These are phyloP conservation scores for Tylopilus plumbeoviolaceoides DNA, from an alignment of 768 basidiomycete genomes.

Conservation along the genomic window DNA sequence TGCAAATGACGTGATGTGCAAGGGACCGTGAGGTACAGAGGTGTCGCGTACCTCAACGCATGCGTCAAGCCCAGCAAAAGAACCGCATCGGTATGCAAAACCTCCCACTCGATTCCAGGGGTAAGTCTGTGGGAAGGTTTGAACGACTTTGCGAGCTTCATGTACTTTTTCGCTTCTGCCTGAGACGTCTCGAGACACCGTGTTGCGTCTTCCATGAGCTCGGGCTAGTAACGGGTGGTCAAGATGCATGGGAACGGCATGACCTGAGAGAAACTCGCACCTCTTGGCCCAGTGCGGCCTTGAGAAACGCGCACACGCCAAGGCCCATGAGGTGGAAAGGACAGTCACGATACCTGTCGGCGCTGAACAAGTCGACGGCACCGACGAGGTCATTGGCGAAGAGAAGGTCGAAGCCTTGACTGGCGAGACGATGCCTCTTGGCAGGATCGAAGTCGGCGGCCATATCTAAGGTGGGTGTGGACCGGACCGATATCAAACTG, in stretches of 20 bases:
- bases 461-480: constrained; percentile 1
- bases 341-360: constrained; percentile 35
- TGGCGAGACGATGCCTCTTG: constrained; percentile 33
- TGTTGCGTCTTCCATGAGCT: constrained; percentile 61
- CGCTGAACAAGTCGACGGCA: constrained; percentile 47
- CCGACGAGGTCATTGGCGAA: constrained; percentile 63
- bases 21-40: not conserved
- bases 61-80: constrained; percentile 68
- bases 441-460: constrained; percentile 21
- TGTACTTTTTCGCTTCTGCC: constrained; percentile 53
- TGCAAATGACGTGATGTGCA: too few relatives aligned
- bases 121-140: constrained; percentile 41
- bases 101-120: constrained; percentile 71
- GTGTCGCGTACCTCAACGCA: constrained; percentile 53
- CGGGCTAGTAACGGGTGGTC: constrained; percentile 35
- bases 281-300: constrained; percentile 82
- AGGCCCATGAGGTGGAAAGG: constrained; percentile 72
- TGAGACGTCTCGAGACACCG: constrained; percentile 54
- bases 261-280: constrained; percentile 26
- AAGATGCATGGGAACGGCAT: not conserved
- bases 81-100: constrained; percentile 68
- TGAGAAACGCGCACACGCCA: constrained; percentile 69
- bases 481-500: not conserved
- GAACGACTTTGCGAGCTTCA: constrained; percentile 34
- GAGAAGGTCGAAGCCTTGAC: constrained; percentile 60